Evolutionary conservation across 2,329 filamentous ascomycete genomes (phyloP).

Genomic region (Blastomyces emzantsi): DNA sequence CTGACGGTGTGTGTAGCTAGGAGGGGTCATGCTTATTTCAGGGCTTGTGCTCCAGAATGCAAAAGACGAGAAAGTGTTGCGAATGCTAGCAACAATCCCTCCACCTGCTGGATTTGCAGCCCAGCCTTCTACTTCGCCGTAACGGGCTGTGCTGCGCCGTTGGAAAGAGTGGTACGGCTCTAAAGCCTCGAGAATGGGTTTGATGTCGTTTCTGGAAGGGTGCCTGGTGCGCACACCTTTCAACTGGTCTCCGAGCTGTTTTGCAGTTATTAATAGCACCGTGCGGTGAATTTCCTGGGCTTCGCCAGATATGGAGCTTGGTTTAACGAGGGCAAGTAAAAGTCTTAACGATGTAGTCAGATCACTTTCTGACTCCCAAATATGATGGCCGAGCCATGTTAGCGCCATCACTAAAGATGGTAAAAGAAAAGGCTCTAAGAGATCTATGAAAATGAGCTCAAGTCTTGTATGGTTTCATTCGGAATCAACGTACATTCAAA

Average conservation of each 20-base stretch:
- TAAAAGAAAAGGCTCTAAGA: slow-evolving; percentile 55
- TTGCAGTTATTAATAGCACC: slow-evolving; percentile 49
- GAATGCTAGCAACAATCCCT: slow-evolving; percentile 39
- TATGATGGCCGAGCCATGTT: slow-evolving; percentile 50
- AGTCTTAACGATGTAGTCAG: slow-evolving; percentile 47
- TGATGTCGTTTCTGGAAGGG: slow-evolving; percentile 43
- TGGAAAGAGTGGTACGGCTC: slow-evolving; percentile 45
- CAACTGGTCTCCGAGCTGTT: slow-evolving; percentile 44
- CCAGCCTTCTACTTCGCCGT: slow-evolving; percentile 47
- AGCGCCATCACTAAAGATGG: slow-evolving; percentile 53
- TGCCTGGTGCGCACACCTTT: slow-evolving; percentile 43
- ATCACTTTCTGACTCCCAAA: slow-evolving; percentile 43
- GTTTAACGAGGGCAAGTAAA: slow-evolving; percentile 48
- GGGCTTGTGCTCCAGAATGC: slow-evolving; percentile 45
- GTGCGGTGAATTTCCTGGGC: slow-evolving; percentile 53
- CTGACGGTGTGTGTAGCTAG: slow-evolving; percentile 48
- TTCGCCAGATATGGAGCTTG: slow-evolving; percentile 50
- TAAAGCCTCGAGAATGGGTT: slow-evolving; percentile 44
- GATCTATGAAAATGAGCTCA: slow-evolving; percentile 34
- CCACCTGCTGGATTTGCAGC: slow-evolving; percentile 38
- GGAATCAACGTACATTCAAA: slow-evolving; percentile 46
- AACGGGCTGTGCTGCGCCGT: slow-evolving; percentile 38
- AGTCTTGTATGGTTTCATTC: slow-evolving; percentile 11
- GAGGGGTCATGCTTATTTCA: slow-evolving; percentile 45
- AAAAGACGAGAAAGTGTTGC: slow-evolving; percentile 44